phyloP scores from a whole-genome alignment of 2,329 filamentous ascomycete species.

The Dactylellina leptospora region DNA sequence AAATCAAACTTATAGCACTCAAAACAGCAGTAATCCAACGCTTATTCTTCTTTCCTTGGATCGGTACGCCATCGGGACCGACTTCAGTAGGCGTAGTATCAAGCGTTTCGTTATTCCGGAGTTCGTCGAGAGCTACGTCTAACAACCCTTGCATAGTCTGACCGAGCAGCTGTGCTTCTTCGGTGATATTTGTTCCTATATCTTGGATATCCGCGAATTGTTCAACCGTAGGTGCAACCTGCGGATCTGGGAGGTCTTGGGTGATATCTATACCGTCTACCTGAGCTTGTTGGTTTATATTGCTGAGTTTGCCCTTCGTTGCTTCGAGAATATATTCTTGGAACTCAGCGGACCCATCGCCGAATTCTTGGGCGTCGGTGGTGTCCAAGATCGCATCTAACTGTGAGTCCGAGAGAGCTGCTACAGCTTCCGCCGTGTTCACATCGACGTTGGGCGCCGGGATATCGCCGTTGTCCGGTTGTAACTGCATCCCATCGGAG shows the following conservation, averaged over 20 bases:
- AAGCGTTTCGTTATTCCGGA: slow-evolving; percentile 10
- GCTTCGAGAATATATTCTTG: slow-evolving; percentile 24
- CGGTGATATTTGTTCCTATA: slow-evolving; percentile 8
- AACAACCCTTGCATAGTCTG: slow-evolving; percentile 6
- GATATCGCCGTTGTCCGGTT: not conserved
- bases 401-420: slow-evolving; percentile 17
- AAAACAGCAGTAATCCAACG: slow-evolving; percentile 11
- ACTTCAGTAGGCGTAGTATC: not conserved
- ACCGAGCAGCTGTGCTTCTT: slow-evolving; percentile 3
- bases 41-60: slow-evolving; percentile 3
- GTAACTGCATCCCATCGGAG: not conserved
- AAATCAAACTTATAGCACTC: not conserved
- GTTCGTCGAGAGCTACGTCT: slow-evolving; percentile 12
- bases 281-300: not conserved
- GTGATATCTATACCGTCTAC: not conserved
- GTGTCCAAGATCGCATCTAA: not conserved
- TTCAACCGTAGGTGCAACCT: not conserved
- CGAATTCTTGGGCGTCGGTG: slow-evolving; percentile 5
- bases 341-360: not conserved
- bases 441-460: not conserved
- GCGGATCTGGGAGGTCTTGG: not conserved
- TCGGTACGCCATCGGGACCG: not conserved
- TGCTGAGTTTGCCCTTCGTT: slow-evolving; percentile 7
- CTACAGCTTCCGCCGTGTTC: not conserved
- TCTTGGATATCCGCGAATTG: slow-evolving; percentile 16